These are phyloP conservation scores for Blastocystis sp. DNA, from an alignment of 352 stramenopile genomes.

Conservation along the genomic window DNA sequence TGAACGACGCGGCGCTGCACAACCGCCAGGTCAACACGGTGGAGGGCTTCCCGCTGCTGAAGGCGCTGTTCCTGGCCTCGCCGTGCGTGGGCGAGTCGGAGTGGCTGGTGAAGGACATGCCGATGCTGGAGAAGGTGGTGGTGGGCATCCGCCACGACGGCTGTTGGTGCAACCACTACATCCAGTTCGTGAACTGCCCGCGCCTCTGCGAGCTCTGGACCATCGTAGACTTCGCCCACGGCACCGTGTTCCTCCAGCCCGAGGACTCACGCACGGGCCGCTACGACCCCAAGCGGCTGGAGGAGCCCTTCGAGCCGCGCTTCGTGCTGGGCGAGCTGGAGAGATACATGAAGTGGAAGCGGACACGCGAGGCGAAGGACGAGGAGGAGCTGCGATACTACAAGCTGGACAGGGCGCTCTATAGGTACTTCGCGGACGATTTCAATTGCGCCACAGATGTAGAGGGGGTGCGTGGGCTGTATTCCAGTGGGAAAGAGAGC, in stretches of 20 bases:
- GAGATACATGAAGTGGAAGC: conserved; percentile 6
- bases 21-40: not conserved
- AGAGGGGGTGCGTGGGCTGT: too few relatives aligned
- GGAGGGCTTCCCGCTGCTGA: not conserved
- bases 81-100: not conserved
- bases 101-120: not conserved
- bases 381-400: too few relatives aligned
- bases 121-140: not conserved
- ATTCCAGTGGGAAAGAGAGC: too few relatives aligned
- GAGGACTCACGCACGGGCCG: not conserved
- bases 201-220: not conserved
- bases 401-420: too few relatives aligned
- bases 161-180: conserved; percentile 5
- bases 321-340: conserved; percentile 15
- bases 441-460: too few relatives aligned
- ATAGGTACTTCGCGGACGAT: too few relatives aligned
- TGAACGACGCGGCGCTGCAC: not conserved
- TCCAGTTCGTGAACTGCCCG: not conserved
- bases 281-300: too few relatives aligned
- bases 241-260: not conserved
- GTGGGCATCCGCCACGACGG: not conserved
- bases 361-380: too few relatives aligned
- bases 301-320: not conserved
- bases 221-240: not conserved
- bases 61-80: not conserved